Conservation (phyloP, 352 stramenopile genomes). For the Pythium insidiosum region DNA sequence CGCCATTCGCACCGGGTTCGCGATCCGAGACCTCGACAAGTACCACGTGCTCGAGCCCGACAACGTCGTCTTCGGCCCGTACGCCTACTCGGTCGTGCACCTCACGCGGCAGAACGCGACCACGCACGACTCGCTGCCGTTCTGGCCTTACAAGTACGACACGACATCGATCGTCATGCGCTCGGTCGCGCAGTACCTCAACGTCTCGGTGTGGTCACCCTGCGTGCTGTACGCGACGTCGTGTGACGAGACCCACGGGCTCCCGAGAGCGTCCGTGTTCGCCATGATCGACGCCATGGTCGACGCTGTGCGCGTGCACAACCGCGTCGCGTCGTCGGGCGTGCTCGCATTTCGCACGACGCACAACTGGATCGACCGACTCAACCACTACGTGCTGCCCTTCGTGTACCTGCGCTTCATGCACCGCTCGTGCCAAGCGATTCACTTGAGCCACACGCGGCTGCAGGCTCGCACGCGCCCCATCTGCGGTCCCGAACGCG, state of each 20-base stretch:
- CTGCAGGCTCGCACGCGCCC: background rate
- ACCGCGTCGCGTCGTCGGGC: too few relatives aligned
- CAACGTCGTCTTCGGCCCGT: background rate
- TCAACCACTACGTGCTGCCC: background rate
- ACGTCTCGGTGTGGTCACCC: slow-evolving; percentile 5
- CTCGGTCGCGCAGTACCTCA: background rate
- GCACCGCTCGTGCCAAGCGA: background rate
- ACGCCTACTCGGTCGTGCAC: background rate
- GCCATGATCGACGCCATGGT: slow-evolving; percentile 3
- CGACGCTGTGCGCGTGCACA: background rate
- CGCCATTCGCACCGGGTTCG: background rate
- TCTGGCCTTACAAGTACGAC: slow-evolving; percentile 10
- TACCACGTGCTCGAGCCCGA: background rate
- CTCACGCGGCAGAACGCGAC: background rate
- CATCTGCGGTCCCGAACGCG: background rate
- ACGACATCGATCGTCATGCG: slow-evolving; percentile 6
- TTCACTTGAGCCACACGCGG: background rate
- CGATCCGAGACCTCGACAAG: background rate
- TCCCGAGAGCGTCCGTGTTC: background rate
- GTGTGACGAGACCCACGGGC: too few relatives aligned
- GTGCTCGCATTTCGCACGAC: background rate
- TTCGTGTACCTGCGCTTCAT: background rate
- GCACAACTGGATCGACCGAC: background rate
- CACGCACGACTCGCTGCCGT: background rate
- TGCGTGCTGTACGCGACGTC: slow-evolving; percentile 8